Evolutionary conservation across 2,329 filamentous ascomycete genomes (phyloP).

Genomic region (Conoideocrella luteorostrata): DNA sequence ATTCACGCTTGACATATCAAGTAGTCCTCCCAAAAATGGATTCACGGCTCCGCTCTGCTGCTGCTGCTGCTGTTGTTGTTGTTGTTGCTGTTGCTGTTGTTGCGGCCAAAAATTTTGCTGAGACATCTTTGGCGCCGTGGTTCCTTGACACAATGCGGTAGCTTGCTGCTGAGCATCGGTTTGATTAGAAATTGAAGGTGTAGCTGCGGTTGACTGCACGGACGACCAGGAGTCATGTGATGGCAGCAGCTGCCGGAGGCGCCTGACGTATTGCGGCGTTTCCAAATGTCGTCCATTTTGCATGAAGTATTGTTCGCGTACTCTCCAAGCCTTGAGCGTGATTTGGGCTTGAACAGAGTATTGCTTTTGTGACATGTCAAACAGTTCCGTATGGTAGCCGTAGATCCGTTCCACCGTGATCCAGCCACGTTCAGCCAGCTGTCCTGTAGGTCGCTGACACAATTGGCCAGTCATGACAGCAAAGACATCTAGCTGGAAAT

Average conservation of each 20-base stretch:
- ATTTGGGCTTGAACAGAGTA: conserved; percentile 40
- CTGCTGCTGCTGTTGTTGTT: conserved; percentile 8
- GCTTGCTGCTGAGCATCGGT: conserved; percentile 1
- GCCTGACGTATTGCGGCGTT: conserved; percentile 39
- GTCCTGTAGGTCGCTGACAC: conserved; percentile 40
- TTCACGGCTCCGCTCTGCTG: conserved; percentile 28
- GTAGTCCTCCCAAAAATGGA: conserved; percentile 36
- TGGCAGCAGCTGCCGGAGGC: conserved; percentile 37
- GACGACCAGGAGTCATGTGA: conserved; percentile 29
- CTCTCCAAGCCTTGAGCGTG: conserved; percentile 46
- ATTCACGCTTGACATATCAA: conserved; percentile 37
- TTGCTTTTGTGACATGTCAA: conserved; percentile 39
- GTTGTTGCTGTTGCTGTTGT: conserved; percentile 4
- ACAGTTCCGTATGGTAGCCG: conserved; percentile 42
- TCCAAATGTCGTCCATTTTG: conserved; percentile 31
- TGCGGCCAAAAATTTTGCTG: conserved; percentile 4
- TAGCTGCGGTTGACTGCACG: conserved; percentile 14
- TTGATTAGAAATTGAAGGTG: background rate
- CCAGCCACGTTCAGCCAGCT: conserved; percentile 50
- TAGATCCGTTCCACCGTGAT: conserved; percentile 39
- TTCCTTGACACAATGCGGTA: background rate
- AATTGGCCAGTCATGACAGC: conserved; percentile 50
- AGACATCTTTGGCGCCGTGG: background rate
- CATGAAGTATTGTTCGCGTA: conserved; percentile 37
- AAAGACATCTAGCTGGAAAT: conserved; percentile 52